Evolutionary conservation across 305 asterid species (phyloP), one percentile per base, ranked within the genome.

Genomic region (Solanum aculeatissimum): DNA sequence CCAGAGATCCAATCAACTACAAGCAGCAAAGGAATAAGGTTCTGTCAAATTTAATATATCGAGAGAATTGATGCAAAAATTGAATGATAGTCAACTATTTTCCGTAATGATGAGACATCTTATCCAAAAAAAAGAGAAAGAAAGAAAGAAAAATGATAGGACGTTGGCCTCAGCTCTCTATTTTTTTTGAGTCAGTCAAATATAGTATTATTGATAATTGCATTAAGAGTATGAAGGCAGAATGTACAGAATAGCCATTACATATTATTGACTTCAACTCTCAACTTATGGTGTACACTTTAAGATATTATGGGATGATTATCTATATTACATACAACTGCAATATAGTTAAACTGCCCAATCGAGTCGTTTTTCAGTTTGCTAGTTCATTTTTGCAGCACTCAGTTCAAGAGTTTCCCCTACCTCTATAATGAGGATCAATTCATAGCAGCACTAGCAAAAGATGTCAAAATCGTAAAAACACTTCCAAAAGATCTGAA

Each of bases 11-110:
- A 97, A 87, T 94, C 99, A 87, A 97, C 99, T 32, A 97, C 98
- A 82, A 95, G 98, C 88, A 95, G 98, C 91, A 97, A 97, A 75
- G 99, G 99, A 81, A 94, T 95, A 91, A 97, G 98, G 99, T 97
- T 83, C 78, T 49, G 47, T 51, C 62, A 51, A n/a, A 18, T 29
- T 85, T 82, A 53, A 40, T 47, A 75, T 8, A 25, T 49, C 81
- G 15, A 53, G 81, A 49, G 58, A 75, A 49, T 75, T 77, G 27
- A 7, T 49, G 65, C 82, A 77, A 77, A 29, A 77, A 29, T 51
- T 77, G 47, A 75, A 77, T 77, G 45, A 51, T 77, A 77, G 43
- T 51, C 42, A 55, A 29, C 12, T 77, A 16, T 77, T 49, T 49
- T 49, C 45, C 82, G 15, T 27, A 75, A 27, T 4, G 18, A 75